Conservation (phyloP, 2,329 filamentous ascomycete genomes). For the Colletotrichum cereale region DNA sequence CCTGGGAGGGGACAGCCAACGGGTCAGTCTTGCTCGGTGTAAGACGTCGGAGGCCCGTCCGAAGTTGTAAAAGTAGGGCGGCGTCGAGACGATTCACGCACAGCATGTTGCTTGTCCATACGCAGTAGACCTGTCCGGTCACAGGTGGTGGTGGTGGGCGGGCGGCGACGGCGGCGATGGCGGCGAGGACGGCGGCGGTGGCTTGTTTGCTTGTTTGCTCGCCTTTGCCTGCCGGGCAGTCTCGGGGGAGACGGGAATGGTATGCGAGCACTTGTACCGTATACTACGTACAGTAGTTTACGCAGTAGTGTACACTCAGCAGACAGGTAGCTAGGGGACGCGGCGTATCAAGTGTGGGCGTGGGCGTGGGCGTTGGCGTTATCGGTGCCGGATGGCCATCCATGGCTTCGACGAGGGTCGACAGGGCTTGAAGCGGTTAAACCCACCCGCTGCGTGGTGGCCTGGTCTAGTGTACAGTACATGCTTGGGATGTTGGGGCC, state of each 20-base stretch:
- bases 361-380: neutral
- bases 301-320: neutral
- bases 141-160: slow-evolving; percentile 1
- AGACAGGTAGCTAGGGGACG: slow-evolving; percentile 1
- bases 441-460: slow-evolving; percentile 19
- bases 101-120: slow-evolving; percentile 4
- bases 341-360: neutral
- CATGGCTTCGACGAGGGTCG: slow-evolving; percentile 27
- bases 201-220: slow-evolving; percentile 7
- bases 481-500: slow-evolving; percentile 30
- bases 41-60: slow-evolving; percentile 33
- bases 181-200: neutral
- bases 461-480: slow-evolving; percentile 29
- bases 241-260: neutral
- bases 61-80: slow-evolving; percentile 20
- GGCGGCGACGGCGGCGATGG: neutral
- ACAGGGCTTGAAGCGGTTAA: slow-evolving; percentile 19
- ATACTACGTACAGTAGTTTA: too few species aligned
- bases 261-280: neutral
- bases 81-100: slow-evolving; percentile 9
- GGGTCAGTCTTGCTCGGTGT: slow-evolving; percentile 1
- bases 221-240: neutral
- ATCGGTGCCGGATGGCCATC: neutral
- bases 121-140: slow-evolving; percentile 17
- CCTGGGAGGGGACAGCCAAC: neutral